These are phyloP conservation scores for Candida neerlandica DNA, from an alignment of 1,139 yeast genomes.

Conservation along the genomic window DNA sequence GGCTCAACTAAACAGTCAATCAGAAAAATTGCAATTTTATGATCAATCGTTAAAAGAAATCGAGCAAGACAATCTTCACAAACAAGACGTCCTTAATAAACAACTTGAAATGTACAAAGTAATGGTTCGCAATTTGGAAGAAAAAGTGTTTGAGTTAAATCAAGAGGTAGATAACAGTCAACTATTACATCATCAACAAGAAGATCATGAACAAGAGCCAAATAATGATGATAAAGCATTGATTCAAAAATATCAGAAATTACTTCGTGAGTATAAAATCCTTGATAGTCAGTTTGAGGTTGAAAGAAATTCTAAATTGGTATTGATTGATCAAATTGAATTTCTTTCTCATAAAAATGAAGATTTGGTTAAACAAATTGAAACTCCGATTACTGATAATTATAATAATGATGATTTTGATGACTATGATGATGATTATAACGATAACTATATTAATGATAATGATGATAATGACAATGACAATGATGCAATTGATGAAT, in stretches of 20 bases:
- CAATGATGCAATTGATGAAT: slow-evolving; percentile 6
- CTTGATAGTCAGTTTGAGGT: slow-evolving; percentile 47
- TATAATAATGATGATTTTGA: neutral
- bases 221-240: slow-evolving; percentile 10
- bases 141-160: slow-evolving; percentile 29
- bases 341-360: slow-evolving; percentile 45
- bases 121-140: slow-evolving; percentile 33
- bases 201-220: slow-evolving; percentile 6
- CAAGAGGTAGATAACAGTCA: slow-evolving; percentile 22
- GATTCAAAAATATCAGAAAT: slow-evolving; percentile 31
- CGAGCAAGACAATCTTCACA: slow-evolving; percentile 26
- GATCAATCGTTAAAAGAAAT: slow-evolving; percentile 25
- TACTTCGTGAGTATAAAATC: slow-evolving; percentile 40
- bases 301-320: slow-evolving; percentile 52
- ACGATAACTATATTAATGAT: neutral
- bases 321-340: slow-evolving; percentile 59
- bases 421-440: neutral
- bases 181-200: slow-evolving; percentile 2
- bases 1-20: slow-evolving; percentile 21
- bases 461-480: neutral
- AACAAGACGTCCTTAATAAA: slow-evolving; percentile 31
- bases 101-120: slow-evolving; percentile 36
- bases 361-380: slow-evolving; percentile 20
- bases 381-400: slow-evolving; percentile 5
- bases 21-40: slow-evolving; percentile 21